Evolutionary conservation across 306 rosid genomes (phyloP).

Genomic region (Cucumis cinereus): DNA sequence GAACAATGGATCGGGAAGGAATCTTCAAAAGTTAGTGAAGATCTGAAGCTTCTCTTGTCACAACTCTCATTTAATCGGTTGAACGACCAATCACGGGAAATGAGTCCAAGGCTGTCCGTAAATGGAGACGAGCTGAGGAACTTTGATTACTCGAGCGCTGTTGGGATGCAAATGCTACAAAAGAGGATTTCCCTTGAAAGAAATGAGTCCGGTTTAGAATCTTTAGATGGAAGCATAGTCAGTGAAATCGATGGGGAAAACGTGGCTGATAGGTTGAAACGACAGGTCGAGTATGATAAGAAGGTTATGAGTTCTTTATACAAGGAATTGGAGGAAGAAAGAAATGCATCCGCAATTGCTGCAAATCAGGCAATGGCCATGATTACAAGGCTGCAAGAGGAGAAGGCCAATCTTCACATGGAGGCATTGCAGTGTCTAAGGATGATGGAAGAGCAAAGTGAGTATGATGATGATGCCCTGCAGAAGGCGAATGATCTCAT

Average conservation of each 20-base stretch:
- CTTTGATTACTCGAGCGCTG: conserved; percentile 36
- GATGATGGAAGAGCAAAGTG: conserved; percentile 52
- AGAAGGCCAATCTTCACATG: conserved; percentile 60
- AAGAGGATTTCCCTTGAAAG: conserved; percentile 74
- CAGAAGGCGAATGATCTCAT: conserved; percentile 52
- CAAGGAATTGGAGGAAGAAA: conserved; percentile 70
- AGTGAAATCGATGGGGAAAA: conserved; percentile 44
- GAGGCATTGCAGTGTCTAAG: conserved; percentile 61
- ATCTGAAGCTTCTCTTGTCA: conserved; percentile 51
- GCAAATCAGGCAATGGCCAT: conserved; percentile 58
- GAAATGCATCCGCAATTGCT: conserved; percentile 62
- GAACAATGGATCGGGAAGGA: conserved; percentile 81
- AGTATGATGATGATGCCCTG: conserved; percentile 52
- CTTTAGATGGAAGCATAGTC: conserved; percentile 65
- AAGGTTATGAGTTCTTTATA: conserved; percentile 44
- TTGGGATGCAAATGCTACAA: conserved; percentile 61
- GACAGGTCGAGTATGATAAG: conserved; percentile 84
- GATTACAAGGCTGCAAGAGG: conserved; percentile 68
- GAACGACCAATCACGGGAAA: conserved; percentile 38
- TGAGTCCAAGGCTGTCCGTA: conserved; percentile 64
- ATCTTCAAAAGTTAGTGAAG: conserved; percentile 63
- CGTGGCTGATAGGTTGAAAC: conserved; percentile 39
- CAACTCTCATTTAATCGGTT: conserved; percentile 64
- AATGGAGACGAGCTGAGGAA: conserved; percentile 47
- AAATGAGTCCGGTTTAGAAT: conserved; percentile 70